These are phyloP conservation scores for Lepidium aucheri DNA, from an alignment of 345 rosid species.

Conservation along the genomic window DNA sequence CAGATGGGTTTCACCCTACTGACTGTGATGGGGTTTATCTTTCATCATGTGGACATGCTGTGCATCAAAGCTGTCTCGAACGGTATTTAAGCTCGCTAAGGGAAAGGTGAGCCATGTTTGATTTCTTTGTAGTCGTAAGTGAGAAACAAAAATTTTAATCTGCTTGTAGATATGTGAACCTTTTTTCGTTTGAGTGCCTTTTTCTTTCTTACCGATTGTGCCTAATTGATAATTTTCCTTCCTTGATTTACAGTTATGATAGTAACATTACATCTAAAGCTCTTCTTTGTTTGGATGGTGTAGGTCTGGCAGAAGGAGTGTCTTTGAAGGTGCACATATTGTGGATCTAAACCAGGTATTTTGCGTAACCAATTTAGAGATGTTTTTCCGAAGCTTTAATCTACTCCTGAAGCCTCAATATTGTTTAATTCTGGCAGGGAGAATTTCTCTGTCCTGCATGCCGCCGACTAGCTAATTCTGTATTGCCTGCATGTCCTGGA, in stretches of 20 bases:
- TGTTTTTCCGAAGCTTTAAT: constrained; percentile 8
- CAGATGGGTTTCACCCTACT: constrained; percentile 63
- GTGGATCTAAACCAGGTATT: constrained; percentile 74
- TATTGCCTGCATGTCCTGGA: constrained; percentile 57
- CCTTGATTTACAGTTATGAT: not conserved
- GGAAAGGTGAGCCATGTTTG: constrained; percentile 54
- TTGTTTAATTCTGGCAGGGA: constrained; percentile 47
- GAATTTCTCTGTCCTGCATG: constrained; percentile 98
- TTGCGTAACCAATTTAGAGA: not conserved
- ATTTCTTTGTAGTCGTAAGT: not conserved
- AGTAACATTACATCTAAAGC: not conserved
- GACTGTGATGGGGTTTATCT: constrained; percentile 85
- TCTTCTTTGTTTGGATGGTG: not conserved
- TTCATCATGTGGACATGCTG: constrained; percentile 96
- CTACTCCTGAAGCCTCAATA: constrained; percentile 2
- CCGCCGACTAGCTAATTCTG: constrained; percentile 78
- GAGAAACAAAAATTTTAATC: not conserved
- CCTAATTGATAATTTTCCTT: not conserved
- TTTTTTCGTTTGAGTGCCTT: not conserved
- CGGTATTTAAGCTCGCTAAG: constrained; percentile 72
- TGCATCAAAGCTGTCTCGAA: constrained; percentile 86
- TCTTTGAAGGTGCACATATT: constrained; percentile 85
- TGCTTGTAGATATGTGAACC: not conserved
- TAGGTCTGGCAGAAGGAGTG: constrained; percentile 63
- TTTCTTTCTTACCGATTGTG: not conserved